These are phyloP conservation scores for Sporothrix pseudoabietina DNA, from an alignment of 2,329 filamentous ascomycete species.

Conservation along the genomic window DNA sequence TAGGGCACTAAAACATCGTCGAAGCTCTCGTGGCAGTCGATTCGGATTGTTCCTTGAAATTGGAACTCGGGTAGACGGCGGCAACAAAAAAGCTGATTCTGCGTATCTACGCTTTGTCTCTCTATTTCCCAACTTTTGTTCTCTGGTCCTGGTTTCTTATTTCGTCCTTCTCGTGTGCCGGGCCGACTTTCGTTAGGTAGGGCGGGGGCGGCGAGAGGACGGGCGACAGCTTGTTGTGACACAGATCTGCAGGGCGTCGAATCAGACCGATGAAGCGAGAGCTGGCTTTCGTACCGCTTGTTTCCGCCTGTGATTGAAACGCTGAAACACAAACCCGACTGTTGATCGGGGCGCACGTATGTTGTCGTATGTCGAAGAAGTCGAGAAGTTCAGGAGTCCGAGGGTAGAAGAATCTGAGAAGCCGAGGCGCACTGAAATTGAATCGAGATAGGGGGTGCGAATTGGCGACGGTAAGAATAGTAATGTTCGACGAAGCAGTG, in stretches of 20 bases:
- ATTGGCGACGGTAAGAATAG: background rate
- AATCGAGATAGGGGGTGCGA: background rate
- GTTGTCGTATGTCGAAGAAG: background rate
- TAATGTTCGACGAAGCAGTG: background rate
- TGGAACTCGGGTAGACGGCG: background rate
- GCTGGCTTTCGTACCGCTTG: slow-evolving; percentile 11
- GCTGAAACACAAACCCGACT: slow-evolving; percentile 1
- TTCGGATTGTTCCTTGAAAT: background rate
- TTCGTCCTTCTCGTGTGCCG: slow-evolving; percentile 4
- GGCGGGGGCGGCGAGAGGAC: background rate
- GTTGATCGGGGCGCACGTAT: background rate
- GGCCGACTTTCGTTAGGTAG: background rate
- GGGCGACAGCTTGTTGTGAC: slow-evolving; percentile 17
- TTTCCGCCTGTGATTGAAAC: slow-evolving; percentile 22
- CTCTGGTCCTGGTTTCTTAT: background rate
- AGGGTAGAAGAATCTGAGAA: background rate
- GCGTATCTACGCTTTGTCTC: background rate
- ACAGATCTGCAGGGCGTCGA: slow-evolving; percentile 25
- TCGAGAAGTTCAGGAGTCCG: background rate
- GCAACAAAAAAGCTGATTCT: background rate
- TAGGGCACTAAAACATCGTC: slow-evolving; percentile 24
- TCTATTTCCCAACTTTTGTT: background rate
- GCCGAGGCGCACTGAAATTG: background rate
- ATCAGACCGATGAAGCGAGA: slow-evolving; percentile 1
- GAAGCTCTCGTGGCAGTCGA: background rate